Percentiles rank a stretch among this genome's conserved stretches.
Evolutionary conservation across 345 rosid species (phyloP).

Genomic region (Pistacia integerrima): DNA sequence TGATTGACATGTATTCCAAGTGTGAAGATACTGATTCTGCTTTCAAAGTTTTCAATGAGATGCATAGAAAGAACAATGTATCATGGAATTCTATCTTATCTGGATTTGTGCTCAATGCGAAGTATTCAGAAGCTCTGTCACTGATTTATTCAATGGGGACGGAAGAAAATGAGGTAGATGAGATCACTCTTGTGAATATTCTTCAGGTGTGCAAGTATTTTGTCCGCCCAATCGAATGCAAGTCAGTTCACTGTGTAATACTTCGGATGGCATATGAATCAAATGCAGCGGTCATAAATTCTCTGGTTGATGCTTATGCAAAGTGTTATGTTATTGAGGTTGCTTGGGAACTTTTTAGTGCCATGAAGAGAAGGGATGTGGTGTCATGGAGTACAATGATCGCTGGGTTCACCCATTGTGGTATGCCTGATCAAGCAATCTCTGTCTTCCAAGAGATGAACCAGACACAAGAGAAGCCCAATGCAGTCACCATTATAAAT

Average conservation of each 20-base stretch:
- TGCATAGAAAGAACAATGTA: conserved; percentile 42
- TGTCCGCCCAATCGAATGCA: conserved; percentile 42
- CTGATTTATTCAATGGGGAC: conserved; percentile 46
- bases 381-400: conserved; percentile 78
- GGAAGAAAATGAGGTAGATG: conserved; percentile 46
- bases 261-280: conserved; percentile 43
- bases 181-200: conserved; percentile 55
- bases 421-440: conserved; percentile 58
- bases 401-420: conserved; percentile 51
- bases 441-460: conserved; percentile 50
- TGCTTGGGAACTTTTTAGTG: conserved; percentile 47
- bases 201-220: conserved; percentile 59
- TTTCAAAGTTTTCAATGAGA: conserved; percentile 44
- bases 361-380: conserved; percentile 41
- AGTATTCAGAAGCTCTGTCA: conserved; percentile 46
- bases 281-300: conserved; percentile 44
- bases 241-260: conserved; percentile 56
- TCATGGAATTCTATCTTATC: conserved; percentile 72
- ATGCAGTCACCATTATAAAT: conserved; percentile 44
- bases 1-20: conserved; percentile 71
- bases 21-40: conserved; percentile 52
- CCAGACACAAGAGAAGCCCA: conserved; percentile 38
- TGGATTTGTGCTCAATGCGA: conserved; percentile 51
- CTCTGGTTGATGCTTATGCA: conserved; percentile 69
- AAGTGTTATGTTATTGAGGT: conserved; percentile 44